Conservation (phyloP, 345 rosid species). For the Gossypium rotundifolium region DNA sequence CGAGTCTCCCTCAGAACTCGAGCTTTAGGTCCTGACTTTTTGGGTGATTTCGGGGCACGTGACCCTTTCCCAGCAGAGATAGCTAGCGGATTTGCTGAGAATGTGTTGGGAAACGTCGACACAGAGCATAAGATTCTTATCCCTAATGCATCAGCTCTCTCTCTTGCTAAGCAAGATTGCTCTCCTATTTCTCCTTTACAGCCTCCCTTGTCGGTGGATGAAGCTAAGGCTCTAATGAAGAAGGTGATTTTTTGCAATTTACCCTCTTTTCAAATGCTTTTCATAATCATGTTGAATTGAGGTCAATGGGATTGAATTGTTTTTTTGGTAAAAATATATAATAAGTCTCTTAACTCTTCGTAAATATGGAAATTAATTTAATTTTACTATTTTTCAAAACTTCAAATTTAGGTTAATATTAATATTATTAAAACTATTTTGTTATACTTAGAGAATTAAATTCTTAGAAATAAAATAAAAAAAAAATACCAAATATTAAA, state of each 20-base stretch:
- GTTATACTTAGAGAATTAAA: too few species aligned
- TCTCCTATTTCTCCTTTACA: conserved; percentile 62
- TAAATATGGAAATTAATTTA: too few species aligned
- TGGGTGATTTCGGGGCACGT: conserved; percentile 70
- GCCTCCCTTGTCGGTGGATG: conserved; percentile 54
- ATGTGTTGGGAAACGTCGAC: conserved; percentile 54
- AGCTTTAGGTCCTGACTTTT: conserved; percentile 26
- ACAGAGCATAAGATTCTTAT: conserved; percentile 90
- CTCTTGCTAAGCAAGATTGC: conserved; percentile 59
- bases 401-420: too few species aligned
- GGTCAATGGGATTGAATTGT: not conserved
- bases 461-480: too few species aligned
- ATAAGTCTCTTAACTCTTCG: too few species aligned
- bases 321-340: too few species aligned
- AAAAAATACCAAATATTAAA: too few species aligned
- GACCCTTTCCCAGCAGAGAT: conserved; percentile 77
- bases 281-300: not conserved
- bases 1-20: conserved; percentile 17
- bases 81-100: conserved; percentile 76
- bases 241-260: conserved; percentile 42
- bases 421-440: too few species aligned
- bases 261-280: not conserved
- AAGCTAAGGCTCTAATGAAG: conserved; percentile 51
- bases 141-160: conserved; percentile 61
- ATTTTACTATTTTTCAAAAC: too few species aligned